Evolutionary conservation across 1,284 basidiomycete genomes (phyloP).

Genomic region (Exobasidium rhododendri): DNA sequence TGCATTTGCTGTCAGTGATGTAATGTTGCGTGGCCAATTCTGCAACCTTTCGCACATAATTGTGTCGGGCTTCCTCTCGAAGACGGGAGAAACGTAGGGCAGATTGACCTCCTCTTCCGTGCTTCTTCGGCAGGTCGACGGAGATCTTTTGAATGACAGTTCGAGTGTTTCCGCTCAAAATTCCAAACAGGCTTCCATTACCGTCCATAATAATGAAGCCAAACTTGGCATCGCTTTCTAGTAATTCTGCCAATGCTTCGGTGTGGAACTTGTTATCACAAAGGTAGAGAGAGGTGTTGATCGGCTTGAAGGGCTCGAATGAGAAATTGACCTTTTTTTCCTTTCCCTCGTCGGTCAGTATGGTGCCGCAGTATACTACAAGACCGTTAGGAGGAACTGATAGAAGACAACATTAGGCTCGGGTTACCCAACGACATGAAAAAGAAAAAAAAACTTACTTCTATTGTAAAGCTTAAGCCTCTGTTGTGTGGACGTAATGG

Average conservation of each 20-base stretch:
- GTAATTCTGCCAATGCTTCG: conserved; percentile 89
- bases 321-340: conserved; percentile 89
- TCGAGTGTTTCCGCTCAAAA: conserved; percentile 92
- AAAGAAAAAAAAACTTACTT: conserved; percentile 12
- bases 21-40: conserved; percentile 96
- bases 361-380: conserved; percentile 85
- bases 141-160: conserved; percentile 97
- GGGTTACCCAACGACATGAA: neutral
- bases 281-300: conserved; percentile 92
- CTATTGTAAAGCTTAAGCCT: conserved; percentile 85
- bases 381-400: conserved; percentile 89
- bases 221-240: conserved; percentile 96
- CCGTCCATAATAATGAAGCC: conserved; percentile 99
- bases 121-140: conserved; percentile 99
- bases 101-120: conserved; percentile 99
- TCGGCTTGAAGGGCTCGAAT: conserved; percentile 88
- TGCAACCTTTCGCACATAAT: conserved; percentile 98
- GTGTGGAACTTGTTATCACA: conserved; percentile 99
- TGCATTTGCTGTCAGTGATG: conserved; percentile 97
- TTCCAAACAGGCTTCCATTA: conserved; percentile 93
- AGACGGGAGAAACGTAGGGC: conserved; percentile 99
- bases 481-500: conserved; percentile 98
- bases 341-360: conserved; percentile 91
- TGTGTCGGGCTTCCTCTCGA: conserved; percentile 98
- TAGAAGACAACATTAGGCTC: neutral